Conservation (phyloP, 257 asterid species). For the Plantago major region DNA sequence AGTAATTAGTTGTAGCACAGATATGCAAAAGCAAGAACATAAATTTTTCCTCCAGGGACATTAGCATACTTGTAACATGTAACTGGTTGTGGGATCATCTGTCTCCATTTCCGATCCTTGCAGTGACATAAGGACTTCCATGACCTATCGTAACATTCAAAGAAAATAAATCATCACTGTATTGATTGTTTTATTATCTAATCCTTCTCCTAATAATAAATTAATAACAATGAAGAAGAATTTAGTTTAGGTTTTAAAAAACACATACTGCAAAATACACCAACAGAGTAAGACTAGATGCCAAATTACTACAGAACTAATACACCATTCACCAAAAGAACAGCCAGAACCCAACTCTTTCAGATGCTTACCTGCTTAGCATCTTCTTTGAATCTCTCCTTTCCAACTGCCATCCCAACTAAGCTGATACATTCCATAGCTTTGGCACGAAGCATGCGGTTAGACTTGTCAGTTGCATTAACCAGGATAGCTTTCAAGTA, state of each 20-base stretch:
- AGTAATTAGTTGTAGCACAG: background rate
- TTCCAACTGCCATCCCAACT: slow-evolving; percentile 98
- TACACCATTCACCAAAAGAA: no score
- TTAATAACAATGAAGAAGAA: no score
- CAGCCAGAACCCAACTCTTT: no score
- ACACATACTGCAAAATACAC: background rate
- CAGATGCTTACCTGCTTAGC: slow-evolving; percentile 66
- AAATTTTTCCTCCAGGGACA: slow-evolving; percentile 6
- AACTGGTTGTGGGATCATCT: slow-evolving; percentile 89
- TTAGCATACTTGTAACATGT: slow-evolving; percentile 72
- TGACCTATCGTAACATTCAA: slow-evolving; percentile 43
- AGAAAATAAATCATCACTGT: background rate
- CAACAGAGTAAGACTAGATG: background rate
- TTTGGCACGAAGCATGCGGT: slow-evolving; percentile 95
- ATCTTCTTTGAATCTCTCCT: slow-evolving; percentile 71
- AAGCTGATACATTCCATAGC: slow-evolving; percentile 92
- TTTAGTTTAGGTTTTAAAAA: no score
- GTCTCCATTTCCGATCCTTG: slow-evolving; percentile 92
- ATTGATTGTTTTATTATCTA: no score
- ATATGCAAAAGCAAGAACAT: background rate
- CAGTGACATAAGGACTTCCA: slow-evolving; percentile 83
- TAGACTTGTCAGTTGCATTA: slow-evolving; percentile 76
- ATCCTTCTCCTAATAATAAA: no score
- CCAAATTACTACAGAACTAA: background rate
- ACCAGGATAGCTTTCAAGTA: slow-evolving; percentile 78